Evolutionary conservation across 2,329 filamentous ascomycete genomes (phyloP), one percentile per base, ranked within the genome.

Genomic region (Mariannaea sp.): DNA sequence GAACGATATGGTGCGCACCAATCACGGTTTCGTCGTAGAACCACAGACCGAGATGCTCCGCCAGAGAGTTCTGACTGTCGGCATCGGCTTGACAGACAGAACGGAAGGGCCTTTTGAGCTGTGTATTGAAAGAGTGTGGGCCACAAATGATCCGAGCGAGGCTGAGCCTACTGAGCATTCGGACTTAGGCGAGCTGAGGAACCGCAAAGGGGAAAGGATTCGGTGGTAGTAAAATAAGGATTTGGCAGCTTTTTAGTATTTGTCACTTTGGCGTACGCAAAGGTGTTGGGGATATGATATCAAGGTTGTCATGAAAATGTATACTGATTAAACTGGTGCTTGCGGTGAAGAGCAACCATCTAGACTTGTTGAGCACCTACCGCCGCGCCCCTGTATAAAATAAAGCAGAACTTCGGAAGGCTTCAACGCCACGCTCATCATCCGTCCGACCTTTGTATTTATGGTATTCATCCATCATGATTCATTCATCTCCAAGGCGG

Each of bases 1-100:
- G 82, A 88, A 87, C 64, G 91, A 96, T 60, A 97, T 99, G 73
- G 93, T 99, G 54, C 82, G 94, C 58, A 99, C 94, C 12, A 97
- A 97, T 69, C 85, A 95, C 67, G 94, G 94, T 6, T 85, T 90
- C 65, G 90, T 96, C 1, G 87, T 97, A 5, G 92, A 97, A 75
- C 94, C 94, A 26, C 93, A 97, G 77, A 87, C 87, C 10, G 92
- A 95, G 71, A 87, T 99, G 73, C 75, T 97, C 70, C 84, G 88
- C 57, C 89, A 95, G 66, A 92, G 91, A 71, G 86, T 99, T 24
- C 83, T 85, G 68, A 95, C 87, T 22, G 78, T 99, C 16, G 94
- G 94, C 1, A 85, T 97, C 52, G 91, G 92, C 5, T 73, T 97
- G 67, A 97, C 92, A 48, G 94, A 99, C 72, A 83, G 94, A 13